Evolutionary conservation across 306 rosid genomes (phyloP).

Genomic region (Coriaria nepalensis): DNA sequence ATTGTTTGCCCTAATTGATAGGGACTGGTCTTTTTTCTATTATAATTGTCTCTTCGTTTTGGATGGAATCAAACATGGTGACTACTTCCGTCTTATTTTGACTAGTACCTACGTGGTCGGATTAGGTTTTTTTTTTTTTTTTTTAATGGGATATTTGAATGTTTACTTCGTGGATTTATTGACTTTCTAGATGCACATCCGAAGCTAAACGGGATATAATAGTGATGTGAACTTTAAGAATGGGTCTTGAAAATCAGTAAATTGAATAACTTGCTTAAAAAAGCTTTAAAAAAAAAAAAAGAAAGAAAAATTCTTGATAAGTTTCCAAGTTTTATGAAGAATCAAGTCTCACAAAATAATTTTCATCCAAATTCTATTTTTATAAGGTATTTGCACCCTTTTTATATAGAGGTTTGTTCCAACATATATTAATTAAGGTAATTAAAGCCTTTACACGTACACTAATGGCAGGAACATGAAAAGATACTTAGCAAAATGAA

Average conservation of each 20-base stretch:
- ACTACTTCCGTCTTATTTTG: too few relatives aligned
- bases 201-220: too few relatives aligned
- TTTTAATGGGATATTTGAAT: too few relatives aligned
- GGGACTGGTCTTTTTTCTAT: too few relatives aligned
- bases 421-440: background rate
- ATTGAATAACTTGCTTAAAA: background rate
- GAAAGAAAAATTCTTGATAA: background rate
- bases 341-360: background rate
- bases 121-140: too few relatives aligned
- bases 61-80: too few relatives aligned
- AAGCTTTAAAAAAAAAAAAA: background rate
- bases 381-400: background rate
- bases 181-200: too few relatives aligned
- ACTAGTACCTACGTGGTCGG: too few relatives aligned
- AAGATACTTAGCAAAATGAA: background rate
- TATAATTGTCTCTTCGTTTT: too few relatives aligned
- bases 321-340: background rate
- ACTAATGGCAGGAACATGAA: background rate
- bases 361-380: background rate
- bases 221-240: too few relatives aligned
- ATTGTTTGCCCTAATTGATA: too few relatives aligned
- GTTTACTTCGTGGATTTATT: too few relatives aligned
- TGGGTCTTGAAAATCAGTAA: background rate
- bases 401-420: background rate
- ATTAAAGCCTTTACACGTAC: background rate